Evolutionary conservation across 495 filamentous ascomycete genomes (phyloP).

Genomic region (Daldinia caldariorum): DNA sequence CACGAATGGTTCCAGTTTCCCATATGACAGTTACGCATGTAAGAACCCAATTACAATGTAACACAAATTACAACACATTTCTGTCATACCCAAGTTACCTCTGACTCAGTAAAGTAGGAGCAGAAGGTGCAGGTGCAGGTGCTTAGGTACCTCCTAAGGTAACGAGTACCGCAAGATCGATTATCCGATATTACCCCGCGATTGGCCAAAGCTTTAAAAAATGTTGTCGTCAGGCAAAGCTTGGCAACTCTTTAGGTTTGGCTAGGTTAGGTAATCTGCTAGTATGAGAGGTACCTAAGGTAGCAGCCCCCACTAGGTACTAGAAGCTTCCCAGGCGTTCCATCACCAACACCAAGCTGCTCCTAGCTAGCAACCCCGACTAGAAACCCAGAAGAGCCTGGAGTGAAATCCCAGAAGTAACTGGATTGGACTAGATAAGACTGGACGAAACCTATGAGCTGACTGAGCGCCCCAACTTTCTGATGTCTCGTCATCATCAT

Average conservation of each 20-base stretch:
- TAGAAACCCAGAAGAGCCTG: conserved; percentile 3
- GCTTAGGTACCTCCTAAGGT: too few relatives aligned
- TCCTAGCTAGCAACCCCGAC: conserved; percentile 20
- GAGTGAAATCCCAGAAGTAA: conserved; percentile 14
- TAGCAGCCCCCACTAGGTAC: conserved; percentile 32
- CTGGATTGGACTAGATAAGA: conserved; percentile 1
- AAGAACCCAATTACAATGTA: background rate
- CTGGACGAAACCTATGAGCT: conserved; percentile 7
- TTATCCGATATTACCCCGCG: conserved; percentile 19
- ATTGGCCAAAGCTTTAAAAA: conserved; percentile 27
- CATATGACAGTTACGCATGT: background rate
- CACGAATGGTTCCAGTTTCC: background rate
- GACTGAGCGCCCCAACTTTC: conserved; percentile 22
- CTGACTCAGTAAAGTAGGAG: too few relatives aligned
- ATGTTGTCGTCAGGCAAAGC: conserved; percentile 22
- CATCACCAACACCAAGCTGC: conserved; percentile 24
- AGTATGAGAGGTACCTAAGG: background rate
- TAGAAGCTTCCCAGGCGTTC: conserved; percentile 38
- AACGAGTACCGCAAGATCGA: too few relatives aligned
- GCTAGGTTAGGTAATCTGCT: too few relatives aligned
- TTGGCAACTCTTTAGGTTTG: conserved; percentile 20
- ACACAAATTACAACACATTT: background rate
- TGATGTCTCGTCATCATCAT: conserved; percentile 35
- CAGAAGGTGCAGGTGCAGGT: too few relatives aligned
- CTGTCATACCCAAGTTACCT: too few relatives aligned